Evolutionary conservation across 169 alveolate genomes (phyloP).

Genomic region (Eimeria falciformis): DNA sequence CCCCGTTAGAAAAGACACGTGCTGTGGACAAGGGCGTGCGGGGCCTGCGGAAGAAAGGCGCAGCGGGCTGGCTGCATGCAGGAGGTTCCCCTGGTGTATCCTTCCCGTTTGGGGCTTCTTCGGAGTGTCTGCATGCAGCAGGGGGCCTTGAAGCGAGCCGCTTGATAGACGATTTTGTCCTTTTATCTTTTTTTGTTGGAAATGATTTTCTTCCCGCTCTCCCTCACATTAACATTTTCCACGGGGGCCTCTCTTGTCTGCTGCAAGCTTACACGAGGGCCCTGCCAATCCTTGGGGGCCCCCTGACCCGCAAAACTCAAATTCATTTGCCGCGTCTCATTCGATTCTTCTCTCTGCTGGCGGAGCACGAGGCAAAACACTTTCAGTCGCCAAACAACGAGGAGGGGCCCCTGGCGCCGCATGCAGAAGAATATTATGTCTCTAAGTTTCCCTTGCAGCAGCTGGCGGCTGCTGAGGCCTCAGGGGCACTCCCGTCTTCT

Average conservation of each 20-base stretch:
- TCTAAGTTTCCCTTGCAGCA: slow-evolving; percentile 56
- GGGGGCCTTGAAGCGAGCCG: slow-evolving; percentile 89
- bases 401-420: slow-evolving; percentile 23
- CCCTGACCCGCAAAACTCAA: slow-evolving; percentile 54
- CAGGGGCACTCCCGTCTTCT: background rate
- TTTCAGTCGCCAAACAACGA: slow-evolving; percentile 4
- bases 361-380: slow-evolving; percentile 49
- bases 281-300: slow-evolving; percentile 64
- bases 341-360: slow-evolving; percentile 36
- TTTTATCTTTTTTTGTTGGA: slow-evolving; percentile 94
- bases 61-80: background rate
- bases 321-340: slow-evolving; percentile 63
- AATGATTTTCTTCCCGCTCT: slow-evolving; percentile 98
- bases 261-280: slow-evolving; percentile 63
- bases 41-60: background rate
- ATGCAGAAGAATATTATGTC: slow-evolving; percentile 59
- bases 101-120: background rate
- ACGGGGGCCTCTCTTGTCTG: slow-evolving; percentile 53
- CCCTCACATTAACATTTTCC: slow-evolving; percentile 88
- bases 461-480: slow-evolving; percentile 43
- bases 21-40: background rate
- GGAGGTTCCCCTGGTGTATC: background rate
- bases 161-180: slow-evolving; percentile 96
- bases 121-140: slow-evolving; percentile 67
- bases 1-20: background rate